Conservation (phyloP, 83 land plant genomes). For the Thuja plicata region DNA sequence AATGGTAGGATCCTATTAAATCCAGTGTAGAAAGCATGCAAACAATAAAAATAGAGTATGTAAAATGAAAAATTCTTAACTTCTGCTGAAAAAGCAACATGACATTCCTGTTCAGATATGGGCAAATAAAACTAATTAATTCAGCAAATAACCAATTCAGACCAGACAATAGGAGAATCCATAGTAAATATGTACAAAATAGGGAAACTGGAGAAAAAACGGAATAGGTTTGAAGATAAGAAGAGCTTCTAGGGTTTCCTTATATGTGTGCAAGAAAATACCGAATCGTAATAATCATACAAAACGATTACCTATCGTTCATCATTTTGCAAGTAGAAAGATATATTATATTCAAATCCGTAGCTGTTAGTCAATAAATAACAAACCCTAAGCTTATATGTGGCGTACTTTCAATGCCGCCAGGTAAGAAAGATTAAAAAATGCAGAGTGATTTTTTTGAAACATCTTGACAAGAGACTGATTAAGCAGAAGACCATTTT, state of each 20-base stretch:
- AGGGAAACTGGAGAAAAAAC: neutral
- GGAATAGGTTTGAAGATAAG: neutral
- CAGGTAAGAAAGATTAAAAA: neutral
- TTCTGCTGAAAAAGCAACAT: neutral
- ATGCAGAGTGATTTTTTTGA: neutral
- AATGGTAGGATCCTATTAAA: neutral
- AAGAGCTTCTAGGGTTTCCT: neutral
- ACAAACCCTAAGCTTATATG: neutral
- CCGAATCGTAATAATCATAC: neutral
- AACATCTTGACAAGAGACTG: neutral
- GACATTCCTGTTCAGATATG: neutral
- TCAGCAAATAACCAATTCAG: neutral
- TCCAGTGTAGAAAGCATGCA: neutral
- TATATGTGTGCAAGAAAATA: neutral
- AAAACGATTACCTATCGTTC: neutral
- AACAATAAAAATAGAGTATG: neutral
- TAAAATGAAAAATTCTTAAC: too few relatives aligned
- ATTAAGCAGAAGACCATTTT: neutral
- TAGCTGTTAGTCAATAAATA: too few relatives aligned
- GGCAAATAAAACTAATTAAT: neutral
- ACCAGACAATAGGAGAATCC: neutral
- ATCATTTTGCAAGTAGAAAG: neutral
- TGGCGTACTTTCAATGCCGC: neutral
- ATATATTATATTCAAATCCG: neutral
- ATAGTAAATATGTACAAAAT: neutral